Base-by-base conservation (phyloP, 495 filamentous ascomycete species). In the Penicillium roqueforti region DNA sequence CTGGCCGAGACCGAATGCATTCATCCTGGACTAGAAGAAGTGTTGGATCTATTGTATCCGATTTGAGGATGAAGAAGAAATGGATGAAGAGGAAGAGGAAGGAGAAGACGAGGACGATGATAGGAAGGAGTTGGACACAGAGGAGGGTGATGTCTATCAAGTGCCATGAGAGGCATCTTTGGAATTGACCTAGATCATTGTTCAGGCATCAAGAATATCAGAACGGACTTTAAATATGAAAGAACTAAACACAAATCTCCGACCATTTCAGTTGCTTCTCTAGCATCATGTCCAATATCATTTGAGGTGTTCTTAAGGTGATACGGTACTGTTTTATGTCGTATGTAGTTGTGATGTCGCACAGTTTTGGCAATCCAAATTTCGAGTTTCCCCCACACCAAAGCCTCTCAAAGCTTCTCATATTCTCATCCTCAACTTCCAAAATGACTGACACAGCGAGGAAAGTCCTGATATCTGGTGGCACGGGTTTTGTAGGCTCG, bases 391-490 rank as follows among this genome's bases (percentile, higher is more conserved):
- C 31, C 8, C 50, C n/a, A 34, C 18, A 39, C 18, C 31, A 10
- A 22, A 28, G 0, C 10, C 22, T 48, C 6, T 4, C n/a, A n/a
- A n/a, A n/a, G n/a, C n/a, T n/a, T n/a, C 20, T 1, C 26, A 45
- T 10, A 40, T 34, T 28, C 28, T 51, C 37, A 14, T 22, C 19
- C 41, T 45, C 49, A 39, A 37, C 63, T 56, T 16, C 47, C 40
- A 34, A n/a, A 56, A 60, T 54, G 55, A 36, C 45, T 11, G 18
- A 25, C 2, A 25, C 23, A n/a, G 53, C 55, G 5, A 58, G 53
- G 25, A 68, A 59, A 9, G 68, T 84, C 50, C 59, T 85, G 8
- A 65, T 85, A 34, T 81, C 81, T 31, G 81, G 81, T 18, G 81
- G 81, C 41, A 69, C 68, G 8, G 79, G 79, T 5, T 80, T 81